A percentile compares a stretch with the other conserved stretches of the same genome.
These are phyloP conservation scores for Pseudogymnoascus sp. DNA, from an alignment of 2,329 filamentous ascomycete genomes.

Conservation along the genomic window DNA sequence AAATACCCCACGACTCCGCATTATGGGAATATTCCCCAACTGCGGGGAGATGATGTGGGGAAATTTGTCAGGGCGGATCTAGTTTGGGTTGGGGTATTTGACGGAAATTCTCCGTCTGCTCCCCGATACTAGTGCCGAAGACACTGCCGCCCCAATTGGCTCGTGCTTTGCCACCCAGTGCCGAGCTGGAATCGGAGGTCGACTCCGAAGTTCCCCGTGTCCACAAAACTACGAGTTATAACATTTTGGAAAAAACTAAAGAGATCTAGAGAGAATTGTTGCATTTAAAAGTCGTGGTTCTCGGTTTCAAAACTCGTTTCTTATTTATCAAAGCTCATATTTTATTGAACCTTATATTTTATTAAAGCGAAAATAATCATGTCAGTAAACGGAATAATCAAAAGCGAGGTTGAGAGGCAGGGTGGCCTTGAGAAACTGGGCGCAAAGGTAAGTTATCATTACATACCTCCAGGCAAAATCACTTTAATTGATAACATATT, in stretches of 20 bases:
- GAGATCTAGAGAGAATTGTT: neutral
- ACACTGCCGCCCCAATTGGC: neutral
- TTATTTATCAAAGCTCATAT: neutral
- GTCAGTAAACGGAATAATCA: neutral
- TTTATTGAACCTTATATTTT: neutral
- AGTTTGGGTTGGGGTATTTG: neutral
- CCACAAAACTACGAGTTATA: neutral
- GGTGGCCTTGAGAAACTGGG: neutral
- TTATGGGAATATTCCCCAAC: neutral
- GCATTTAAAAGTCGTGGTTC: neutral
- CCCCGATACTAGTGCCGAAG: neutral
- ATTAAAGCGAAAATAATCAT: neutral
- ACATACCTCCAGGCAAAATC: neutral
- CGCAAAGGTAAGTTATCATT: neutral
- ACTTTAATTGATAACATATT: neutral
- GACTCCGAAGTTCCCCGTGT: neutral
- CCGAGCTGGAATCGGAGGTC: neutral
- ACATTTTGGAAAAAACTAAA: neutral
- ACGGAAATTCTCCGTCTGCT: neutral
- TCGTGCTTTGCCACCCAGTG: neutral
- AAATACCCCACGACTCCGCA: slow-evolving; percentile 5
- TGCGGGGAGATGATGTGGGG: neutral
- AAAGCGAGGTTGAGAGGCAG: neutral
- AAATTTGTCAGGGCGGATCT: neutral
- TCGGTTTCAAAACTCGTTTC: neutral